These are phyloP conservation scores for Perkinsus chesapeaki DNA, from an alignment of 169 alveolate species.

Conservation along the genomic window DNA sequence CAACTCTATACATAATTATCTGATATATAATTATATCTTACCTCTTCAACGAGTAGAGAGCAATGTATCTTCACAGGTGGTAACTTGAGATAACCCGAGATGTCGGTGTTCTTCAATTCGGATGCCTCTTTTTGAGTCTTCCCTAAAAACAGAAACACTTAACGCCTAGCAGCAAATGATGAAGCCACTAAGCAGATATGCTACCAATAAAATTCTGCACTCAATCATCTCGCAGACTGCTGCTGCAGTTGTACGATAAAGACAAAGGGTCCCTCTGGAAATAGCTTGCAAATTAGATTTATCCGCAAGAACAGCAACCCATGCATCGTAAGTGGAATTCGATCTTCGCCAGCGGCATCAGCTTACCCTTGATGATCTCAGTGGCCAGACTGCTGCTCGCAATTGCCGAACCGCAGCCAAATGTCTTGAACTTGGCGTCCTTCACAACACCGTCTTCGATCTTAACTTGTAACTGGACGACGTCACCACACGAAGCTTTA, in stretches of 20 bases:
- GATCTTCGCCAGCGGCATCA: too few species aligned
- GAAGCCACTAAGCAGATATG: too few species aligned
- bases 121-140: conserved; percentile 87
- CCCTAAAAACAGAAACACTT: not conserved
- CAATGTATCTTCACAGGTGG: conserved; percentile 99
- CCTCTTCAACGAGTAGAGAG: conserved; percentile 96
- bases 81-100: conserved; percentile 81
- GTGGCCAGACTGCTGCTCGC: conserved; percentile 96
- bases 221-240: too few species aligned
- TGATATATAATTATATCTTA: too few species aligned
- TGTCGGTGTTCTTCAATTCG: conserved; percentile 83
- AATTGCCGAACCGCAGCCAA: conserved; percentile 99
- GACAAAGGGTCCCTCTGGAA: too few species aligned
- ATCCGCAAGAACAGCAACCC: too few species aligned
- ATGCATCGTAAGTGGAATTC: too few species aligned
- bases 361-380: conserved; percentile 84
- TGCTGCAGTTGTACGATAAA: too few species aligned
- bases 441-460: conserved; percentile 81
- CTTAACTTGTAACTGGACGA: conserved; percentile 88
- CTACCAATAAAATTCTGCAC: too few species aligned
- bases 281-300: too few species aligned
- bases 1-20: too few species aligned
- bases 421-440: conserved; percentile 93
- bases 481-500: conserved; percentile 99
- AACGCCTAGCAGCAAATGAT: too few species aligned